Base-by-base conservation (phyloP, 2,329 filamentous ascomycete genomes). In the Pseudogymnoascus destructans region DNA sequence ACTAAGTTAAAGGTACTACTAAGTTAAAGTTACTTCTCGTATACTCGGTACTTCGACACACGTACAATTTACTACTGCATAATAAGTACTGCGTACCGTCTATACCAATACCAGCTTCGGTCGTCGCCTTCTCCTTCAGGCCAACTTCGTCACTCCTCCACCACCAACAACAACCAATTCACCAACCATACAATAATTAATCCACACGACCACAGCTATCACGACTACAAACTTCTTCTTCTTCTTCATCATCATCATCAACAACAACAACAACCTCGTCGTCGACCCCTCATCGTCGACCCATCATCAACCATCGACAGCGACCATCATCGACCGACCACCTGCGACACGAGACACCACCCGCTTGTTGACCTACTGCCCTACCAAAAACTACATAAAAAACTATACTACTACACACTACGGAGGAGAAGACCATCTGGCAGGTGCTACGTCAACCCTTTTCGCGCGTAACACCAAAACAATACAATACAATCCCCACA, bases 371-470 rank as follows among this genome's bases (percentile, higher is more conserved):
- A 49, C 42, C 23, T 27, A 15, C 27, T 30, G 27, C 27, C 27
- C 9, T 30, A 11, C 27, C 27, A 30, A 30, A 30, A 30, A 30
- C 27, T n/a, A 30, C 27, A 30, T 9, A 10, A 30, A 10, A 9
- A 23, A 23, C 27, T 46, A 46, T 46, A 46, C 38, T 23, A 42
- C 7, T 10, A 3, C 4, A 23, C 6, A 23, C 27, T 10, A 30
- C n/a, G 27, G 5, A 8, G n/a, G 17, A 38, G 38, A 15, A 42
- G n/a, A 21, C 42, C 42, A 49, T 49, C 23, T 49, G 42, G 42
- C 42, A 49, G 42, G 23, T 49, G 42, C 42, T 49, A 49, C 42
- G 42, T 49, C 42, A 49, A 49, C 23, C 42, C 42, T 49, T 49
- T 49, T 23, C 23, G 7, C 8, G 21, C 21, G 13, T 21, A 49